Base-by-base conservation (phyloP, 2,329 filamentous ascomycete genomes). In the Diaporthe humulicola region DNA sequence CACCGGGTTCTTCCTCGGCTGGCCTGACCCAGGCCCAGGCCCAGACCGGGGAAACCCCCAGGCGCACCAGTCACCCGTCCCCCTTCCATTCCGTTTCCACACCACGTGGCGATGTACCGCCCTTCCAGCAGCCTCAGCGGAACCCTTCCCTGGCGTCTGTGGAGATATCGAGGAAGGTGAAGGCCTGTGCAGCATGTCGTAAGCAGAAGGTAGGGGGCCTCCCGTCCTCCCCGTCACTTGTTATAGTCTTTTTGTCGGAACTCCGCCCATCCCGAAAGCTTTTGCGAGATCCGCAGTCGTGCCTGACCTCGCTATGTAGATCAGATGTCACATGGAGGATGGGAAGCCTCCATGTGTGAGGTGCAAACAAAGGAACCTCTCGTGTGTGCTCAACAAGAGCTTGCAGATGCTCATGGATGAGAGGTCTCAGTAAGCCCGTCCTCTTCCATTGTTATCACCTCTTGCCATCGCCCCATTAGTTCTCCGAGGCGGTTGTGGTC, bases 391-490 rank as follows among this genome's bases (percentile, higher is more conserved):
- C 66, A 84, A 84, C 60, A 85, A 85, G 79, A 85, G 83, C 60
- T 78, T 86, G 3, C 84, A 86, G 75, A 85, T 82, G 1, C 81
- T 86, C 30, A 85, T 86, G 45, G 83, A 84, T 76, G 84, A 86
- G 76, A 83, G 83, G 73, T 81, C 82, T 45, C 83, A 84, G 83
- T 84, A 78, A 71, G 80, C 78, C 40, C 73, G 6, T 2, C 25
- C 22, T n/a, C 22, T 42, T 25, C 36, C 19, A n/a, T 40, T 36
- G 1, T 40, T 22, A 45, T 22, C 67, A 8, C 33, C 30, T 28
- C 17, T 19, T 66, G 61, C 28, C 61, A 19, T 50, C 19, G 22
- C 38, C 30, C 7, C 45, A 19, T 38, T 25, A n/a, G n/a, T 22
- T 33, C 40, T 19, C 3, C 17, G 17, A 28, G 17, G 19, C 19